Evolutionary conservation across 495 filamentous ascomycete species (phyloP).

Genomic region (Talaromyces adpressus): DNA sequence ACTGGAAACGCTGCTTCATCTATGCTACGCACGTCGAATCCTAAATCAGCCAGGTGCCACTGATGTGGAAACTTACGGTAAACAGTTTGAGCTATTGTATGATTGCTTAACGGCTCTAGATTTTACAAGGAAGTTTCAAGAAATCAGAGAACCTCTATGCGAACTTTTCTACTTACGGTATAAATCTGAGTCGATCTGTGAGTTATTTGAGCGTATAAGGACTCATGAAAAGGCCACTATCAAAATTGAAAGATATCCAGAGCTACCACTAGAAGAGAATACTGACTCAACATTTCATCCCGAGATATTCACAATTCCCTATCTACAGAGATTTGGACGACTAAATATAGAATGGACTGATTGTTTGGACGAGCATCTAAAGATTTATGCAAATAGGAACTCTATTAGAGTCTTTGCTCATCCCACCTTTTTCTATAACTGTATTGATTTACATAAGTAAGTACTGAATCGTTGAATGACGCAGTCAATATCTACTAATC

Average conservation of each 20-base stretch:
- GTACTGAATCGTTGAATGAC: slow-evolving; percentile 1
- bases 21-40: slow-evolving; percentile 9
- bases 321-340: slow-evolving; percentile 2
- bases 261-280: slow-evolving; percentile 8
- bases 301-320: slow-evolving; percentile 3
- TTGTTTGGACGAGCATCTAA: slow-evolving; percentile 8
- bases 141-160: slow-evolving; percentile 6
- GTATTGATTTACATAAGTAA: slow-evolving; percentile 7
- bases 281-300: slow-evolving; percentile 2
- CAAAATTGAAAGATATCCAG: slow-evolving; percentile 1
- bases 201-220: not conserved
- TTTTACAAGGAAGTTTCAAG: slow-evolving; percentile 5
- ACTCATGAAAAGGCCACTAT: not conserved
- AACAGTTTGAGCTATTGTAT: slow-evolving; percentile 6
- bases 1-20: slow-evolving; percentile 9
- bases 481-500: slow-evolving; percentile 3
- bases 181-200: slow-evolving; percentile 5
- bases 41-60: slow-evolving; percentile 6
- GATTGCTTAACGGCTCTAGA: slow-evolving; percentile 9
- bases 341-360: slow-evolving; percentile 9
- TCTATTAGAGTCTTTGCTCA: slow-evolving; percentile 8
- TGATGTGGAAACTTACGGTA: slow-evolving; percentile 1
- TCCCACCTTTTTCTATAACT: slow-evolving; percentile 8
- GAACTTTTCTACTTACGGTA: slow-evolving; percentile 8
- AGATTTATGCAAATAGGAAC: slow-evolving; percentile 7